Evolutionary conservation across 2,329 filamentous ascomycete species (phyloP), one percentile per base, ranked within the genome.

Genomic region (Delphinella strobiligena): DNA sequence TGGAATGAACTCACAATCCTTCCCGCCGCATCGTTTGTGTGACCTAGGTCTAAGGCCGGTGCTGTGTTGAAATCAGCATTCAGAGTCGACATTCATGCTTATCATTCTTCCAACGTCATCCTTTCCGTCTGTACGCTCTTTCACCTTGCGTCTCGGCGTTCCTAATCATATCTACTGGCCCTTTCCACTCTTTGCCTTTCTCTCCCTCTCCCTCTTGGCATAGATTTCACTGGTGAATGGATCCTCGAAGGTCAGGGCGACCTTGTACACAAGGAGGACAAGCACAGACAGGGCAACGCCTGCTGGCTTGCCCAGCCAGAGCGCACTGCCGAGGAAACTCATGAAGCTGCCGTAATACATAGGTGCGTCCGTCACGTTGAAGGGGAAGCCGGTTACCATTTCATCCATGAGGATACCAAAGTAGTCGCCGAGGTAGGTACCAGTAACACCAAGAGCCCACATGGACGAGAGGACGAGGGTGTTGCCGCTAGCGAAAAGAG

Each of bases 341-440:
- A 93, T 72, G 17, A 89, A 91, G 46, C 80, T 86, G 43, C 91
- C 91, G 67, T 87, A 83, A 69, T 98, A 98, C 91, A 98, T 98
- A 46, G 91, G 91, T 38, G 86, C 82, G 49, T 78, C 75, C 40
- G 81, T 88, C 45, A 96, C 73, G 62, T 83, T 96, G 72, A 98
- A 98, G 2, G 91, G 91, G 59, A 98, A 98, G 11, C 84, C 82
- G 10, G 87, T 93, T 38, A 98, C 88, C 54, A 89, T 89, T 50
- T 81, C 68, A 58, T 96, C 89, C 87, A 95, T 93, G 49, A 98
- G 71, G 60, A 96, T 95, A 51, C 91, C 91, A 59, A 96, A 98
- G 71, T 98, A 98, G 68, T 98, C 91, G 51, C 91, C 91, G 27
- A 98, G 71, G 60, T 95, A 98, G 29, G 91, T 98, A 47, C 91